Evolutionary conservation across 345 rosid genomes (phyloP), one percentile per base, ranked within the genome.

Genomic region (Geranium rotundifolium): DNA sequence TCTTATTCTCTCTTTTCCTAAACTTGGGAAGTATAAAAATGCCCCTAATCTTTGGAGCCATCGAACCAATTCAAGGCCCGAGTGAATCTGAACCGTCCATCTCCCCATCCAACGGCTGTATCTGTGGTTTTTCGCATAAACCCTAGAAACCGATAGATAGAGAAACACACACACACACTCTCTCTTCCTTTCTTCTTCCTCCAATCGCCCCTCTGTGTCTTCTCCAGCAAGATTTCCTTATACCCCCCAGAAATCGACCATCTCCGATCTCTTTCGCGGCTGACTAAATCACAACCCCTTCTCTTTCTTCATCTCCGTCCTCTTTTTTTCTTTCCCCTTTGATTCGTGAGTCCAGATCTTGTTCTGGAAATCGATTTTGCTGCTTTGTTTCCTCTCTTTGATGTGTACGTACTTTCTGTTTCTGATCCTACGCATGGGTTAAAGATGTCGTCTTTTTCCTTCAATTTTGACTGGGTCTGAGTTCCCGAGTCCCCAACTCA

Each of bases 81-180:
- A 72, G 55, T 30, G 34, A 6, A 83, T 81, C 76, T 17, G 5
- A 57, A 56, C 77, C 84, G 80, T 72, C 65, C 34, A 57, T 65
- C 23, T 13, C 2, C 0, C 6, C 18, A 73, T 76, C 85, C 63
- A 69, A 82, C 81, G 83, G 83, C 54, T 57, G 0, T 67, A 63
- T 52, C 69, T 20, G 63, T 68, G 66, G 34, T 54, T 54, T 57
- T 71, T 60, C 58, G 66, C 84, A 76, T 83, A 84, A 86, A 82
- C 92, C 92, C 89, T 84, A 82, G 82, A 78, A 75, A 46, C 75
- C 67, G 17, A 16, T 60, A 41, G 54, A 65, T 39, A 27, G 52
- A 17, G 27, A 23, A 19, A 57, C 27, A 19, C 52, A 27, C 66
- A 27, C 66, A 49, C 55, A 5, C 58, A 19, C 17, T 12, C 19